phyloP scores from a whole-genome alignment of 1,284 basidiomycete genomes.

The Bothia castanella region DNA sequence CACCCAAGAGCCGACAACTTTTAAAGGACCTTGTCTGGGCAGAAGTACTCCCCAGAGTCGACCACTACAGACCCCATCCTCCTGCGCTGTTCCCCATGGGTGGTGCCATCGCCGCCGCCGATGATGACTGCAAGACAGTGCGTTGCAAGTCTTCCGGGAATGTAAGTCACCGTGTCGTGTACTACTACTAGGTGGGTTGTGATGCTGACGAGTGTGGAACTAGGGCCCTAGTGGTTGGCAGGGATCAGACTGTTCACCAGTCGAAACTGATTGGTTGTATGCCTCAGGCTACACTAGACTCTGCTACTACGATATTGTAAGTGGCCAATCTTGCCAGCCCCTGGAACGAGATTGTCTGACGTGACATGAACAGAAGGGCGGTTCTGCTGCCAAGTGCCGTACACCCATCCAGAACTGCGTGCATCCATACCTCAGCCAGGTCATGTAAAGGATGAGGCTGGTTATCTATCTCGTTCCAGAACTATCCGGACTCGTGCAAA shows the following conservation, averaged over 20 bases:
- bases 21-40: too few relatives aligned
- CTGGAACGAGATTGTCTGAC: not conserved
- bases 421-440: too few relatives aligned
- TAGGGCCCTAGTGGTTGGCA: conserved; percentile 1
- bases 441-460: too few relatives aligned
- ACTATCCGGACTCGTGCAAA: too few relatives aligned
- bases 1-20: too few relatives aligned
- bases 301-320: conserved; percentile 3
- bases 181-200: too few relatives aligned
- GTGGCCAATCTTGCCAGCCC: not conserved
- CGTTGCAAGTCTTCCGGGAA: not conserved
- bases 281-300: not conserved
- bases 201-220: not conserved
- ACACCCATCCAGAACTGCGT: too few relatives aligned
- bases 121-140: not conserved
- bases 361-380: too few relatives aligned
- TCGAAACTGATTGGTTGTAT: not conserved
- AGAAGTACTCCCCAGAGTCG: too few relatives aligned
- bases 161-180: not conserved
- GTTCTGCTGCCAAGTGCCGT: too few relatives aligned
- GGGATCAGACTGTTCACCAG: not conserved
- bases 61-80: too few relatives aligned
- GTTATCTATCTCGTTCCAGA: too few relatives aligned
- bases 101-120: not conserved
- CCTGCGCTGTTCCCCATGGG: not conserved